Percentiles rank a stretch among this genome's conserved stretches.
Evolutionary conservation across 306 rosid genomes (phyloP).

Genomic region (Prunus dulcis): DNA sequence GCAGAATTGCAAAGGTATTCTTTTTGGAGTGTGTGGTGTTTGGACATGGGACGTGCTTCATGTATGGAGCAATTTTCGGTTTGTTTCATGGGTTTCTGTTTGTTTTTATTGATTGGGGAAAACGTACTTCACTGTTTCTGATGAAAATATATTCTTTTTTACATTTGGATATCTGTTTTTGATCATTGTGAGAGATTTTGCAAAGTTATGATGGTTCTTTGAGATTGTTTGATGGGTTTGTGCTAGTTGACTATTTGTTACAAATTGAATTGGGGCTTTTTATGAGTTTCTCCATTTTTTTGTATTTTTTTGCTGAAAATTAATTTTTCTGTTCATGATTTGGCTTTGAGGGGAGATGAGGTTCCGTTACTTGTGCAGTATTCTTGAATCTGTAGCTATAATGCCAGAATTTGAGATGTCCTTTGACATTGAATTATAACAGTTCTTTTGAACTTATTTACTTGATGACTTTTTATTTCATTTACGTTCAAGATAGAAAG

Average conservation of each 20-base stretch:
- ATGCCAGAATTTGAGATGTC: neutral
- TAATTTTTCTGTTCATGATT: neutral
- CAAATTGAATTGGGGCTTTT: neutral
- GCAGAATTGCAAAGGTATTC: conserved; percentile 73
- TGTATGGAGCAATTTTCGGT: neutral
- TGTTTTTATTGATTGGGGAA: neutral
- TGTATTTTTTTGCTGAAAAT: neutral
- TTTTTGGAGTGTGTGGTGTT: neutral
- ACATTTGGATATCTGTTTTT: neutral
- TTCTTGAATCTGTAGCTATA: neutral
- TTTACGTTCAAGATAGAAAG: no score
- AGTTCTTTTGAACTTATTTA: neutral
- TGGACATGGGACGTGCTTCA: neutral
- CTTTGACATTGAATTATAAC: neutral
- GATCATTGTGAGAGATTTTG: no score
- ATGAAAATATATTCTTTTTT: neutral
- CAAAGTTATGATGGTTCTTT: neutral
- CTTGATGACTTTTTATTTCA: no score
- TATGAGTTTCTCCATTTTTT: neutral
- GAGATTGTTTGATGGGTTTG: neutral
- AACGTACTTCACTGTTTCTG: neutral
- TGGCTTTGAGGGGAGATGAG: neutral
- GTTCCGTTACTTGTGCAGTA: neutral
- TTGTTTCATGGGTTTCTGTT: neutral
- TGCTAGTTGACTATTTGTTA: neutral